phyloP scores from a whole-genome alignment of 805 yeast genomes.

The Monosporozyma yasuniensis region DNA sequence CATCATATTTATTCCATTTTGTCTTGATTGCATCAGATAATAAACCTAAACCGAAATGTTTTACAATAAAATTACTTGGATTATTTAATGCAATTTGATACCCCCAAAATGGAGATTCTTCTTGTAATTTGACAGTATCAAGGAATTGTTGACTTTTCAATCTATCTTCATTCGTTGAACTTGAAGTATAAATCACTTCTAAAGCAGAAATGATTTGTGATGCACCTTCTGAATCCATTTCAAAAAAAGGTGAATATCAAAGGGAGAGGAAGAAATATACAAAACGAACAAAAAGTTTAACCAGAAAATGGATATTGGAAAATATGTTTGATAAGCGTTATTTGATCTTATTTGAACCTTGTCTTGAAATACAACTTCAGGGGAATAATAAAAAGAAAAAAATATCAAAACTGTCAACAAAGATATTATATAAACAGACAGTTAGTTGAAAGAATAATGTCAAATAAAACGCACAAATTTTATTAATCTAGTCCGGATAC shows the following conservation, averaged over 20 bases:
- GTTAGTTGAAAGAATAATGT: background rate
- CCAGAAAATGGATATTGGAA: background rate
- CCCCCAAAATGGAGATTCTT: constrained; percentile 89
- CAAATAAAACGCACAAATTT: background rate
- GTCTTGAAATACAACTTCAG: background rate
- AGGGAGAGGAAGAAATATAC: background rate
- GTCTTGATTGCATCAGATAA: constrained; percentile 61
- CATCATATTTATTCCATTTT: constrained; percentile 46
- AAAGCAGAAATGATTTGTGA: constrained; percentile 71
- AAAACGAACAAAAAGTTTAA: background rate
- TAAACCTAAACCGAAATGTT: constrained; percentile 84
- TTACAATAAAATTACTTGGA: constrained; percentile 57
- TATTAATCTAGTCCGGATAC: background rate
- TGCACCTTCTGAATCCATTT: constrained; percentile 60
- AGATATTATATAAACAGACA: background rate
- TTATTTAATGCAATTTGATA: constrained; percentile 66
- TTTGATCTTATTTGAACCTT: background rate
- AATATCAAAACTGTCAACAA: background rate
- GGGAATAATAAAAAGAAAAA: background rate
- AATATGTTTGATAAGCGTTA: background rate
- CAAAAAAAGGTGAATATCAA: background rate
- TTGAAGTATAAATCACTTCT: constrained; percentile 61
- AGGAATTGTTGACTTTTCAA: constrained; percentile 56
- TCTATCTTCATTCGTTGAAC: constrained; percentile 49
- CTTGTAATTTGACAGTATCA: constrained; percentile 64